Percentiles rank a stretch among this genome's conserved stretches.
phyloP scores from a whole-genome alignment of 139 green algal genomes.

The Coccomyxa sp. region DNA sequence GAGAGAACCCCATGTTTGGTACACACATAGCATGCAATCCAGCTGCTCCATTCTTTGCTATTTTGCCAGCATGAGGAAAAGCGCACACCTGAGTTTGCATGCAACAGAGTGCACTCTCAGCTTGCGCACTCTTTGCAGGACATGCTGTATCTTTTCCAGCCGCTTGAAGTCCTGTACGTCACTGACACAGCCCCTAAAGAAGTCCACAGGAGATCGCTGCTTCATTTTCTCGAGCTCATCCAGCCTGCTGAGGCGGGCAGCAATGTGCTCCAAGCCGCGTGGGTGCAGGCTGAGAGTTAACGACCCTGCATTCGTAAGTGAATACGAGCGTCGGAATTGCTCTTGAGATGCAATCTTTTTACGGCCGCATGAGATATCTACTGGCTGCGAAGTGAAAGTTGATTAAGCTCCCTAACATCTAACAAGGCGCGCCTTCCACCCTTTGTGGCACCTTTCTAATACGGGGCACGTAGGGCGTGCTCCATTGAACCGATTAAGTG shows the following conservation, averaged over 20 bases:
- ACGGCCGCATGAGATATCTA: background rate
- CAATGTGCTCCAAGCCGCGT: constrained; percentile 11
- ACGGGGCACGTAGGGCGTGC: background rate
- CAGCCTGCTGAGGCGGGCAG: constrained; percentile 3
- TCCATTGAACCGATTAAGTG: background rate
- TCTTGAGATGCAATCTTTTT: background rate
- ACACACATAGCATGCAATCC: background rate
- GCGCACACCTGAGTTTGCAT: background rate
- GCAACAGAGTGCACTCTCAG: background rate
- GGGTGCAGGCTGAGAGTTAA: background rate
- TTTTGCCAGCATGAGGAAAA: background rate
- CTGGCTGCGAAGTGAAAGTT: background rate
- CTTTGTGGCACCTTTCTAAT: background rate
- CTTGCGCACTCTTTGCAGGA: background rate
- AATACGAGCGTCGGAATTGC: background rate
- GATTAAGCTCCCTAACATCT: background rate
- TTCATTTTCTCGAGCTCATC: constrained; percentile 7
- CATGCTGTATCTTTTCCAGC: constrained; percentile 11
- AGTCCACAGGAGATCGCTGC: constrained; percentile 7
- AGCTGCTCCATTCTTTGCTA: background rate
- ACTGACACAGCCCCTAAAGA: background rate
- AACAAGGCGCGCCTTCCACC: background rate
- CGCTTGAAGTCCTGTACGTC: constrained; percentile 15
- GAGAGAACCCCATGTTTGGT: background rate
- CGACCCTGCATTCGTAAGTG: background rate